Evolutionary conservation across 352 stramenopile species (phyloP).

Genomic region (Globisporangium spinosum): DNA sequence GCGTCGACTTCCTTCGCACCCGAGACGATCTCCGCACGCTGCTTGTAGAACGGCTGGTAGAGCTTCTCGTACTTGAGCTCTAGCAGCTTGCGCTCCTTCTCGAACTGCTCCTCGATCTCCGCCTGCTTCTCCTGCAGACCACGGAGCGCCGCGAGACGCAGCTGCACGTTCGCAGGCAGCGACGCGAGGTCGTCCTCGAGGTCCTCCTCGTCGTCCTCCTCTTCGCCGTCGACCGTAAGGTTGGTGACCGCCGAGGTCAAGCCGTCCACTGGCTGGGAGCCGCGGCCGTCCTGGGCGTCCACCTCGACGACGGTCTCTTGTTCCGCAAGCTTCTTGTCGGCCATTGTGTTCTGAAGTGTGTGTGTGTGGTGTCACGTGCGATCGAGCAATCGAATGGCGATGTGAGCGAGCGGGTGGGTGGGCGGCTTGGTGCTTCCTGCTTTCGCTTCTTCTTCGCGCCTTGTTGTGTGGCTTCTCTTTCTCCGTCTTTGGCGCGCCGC

Average conservation of each 20-base stretch:
- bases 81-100: slow-evolving; percentile 78
- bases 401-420: slow-evolving; percentile 9
- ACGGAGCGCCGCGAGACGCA: slow-evolving; percentile 64
- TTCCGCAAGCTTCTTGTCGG: slow-evolving; percentile 38
- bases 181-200: slow-evolving; percentile 58
- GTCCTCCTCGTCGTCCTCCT: slow-evolving; percentile 26
- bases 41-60: slow-evolving; percentile 78
- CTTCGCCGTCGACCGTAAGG: slow-evolving; percentile 26
- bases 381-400: slow-evolving; percentile 13
- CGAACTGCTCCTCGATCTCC: slow-evolving; percentile 76
- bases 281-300: slow-evolving; percentile 55
- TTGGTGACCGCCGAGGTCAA: slow-evolving; percentile 35
- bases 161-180: slow-evolving; percentile 67
- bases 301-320: slow-evolving; percentile 58
- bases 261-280: slow-evolving; percentile 56
- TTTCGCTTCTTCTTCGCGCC: neutral
- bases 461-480: slow-evolving; percentile 1
- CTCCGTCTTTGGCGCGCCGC: neutral
- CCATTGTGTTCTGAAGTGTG: slow-evolving; percentile 21
- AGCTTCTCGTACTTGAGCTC: slow-evolving; percentile 89
- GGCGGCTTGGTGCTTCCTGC: neutral
- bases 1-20: slow-evolving; percentile 73
- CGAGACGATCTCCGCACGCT: slow-evolving; percentile 73
- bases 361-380: neutral
- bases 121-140: slow-evolving; percentile 76